Evolutionary conservation across 768 basidiomycete genomes (phyloP), one percentile per base, ranked within the genome.

Genomic region (Calocera cornea): DNA sequence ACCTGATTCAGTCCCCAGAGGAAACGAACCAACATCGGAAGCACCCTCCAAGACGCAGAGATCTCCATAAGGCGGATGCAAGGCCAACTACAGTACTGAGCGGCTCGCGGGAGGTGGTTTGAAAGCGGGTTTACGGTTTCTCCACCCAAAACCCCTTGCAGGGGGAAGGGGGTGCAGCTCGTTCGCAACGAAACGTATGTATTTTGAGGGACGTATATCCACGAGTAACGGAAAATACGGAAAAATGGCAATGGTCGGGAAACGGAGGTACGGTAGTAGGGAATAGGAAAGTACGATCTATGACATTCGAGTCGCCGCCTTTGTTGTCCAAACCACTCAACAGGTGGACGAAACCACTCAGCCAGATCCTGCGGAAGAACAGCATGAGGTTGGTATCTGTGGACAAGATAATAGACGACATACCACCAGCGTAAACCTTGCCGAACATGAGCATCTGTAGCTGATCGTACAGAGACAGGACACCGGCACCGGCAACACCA

Each of bases 401-500:
- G 34, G 27, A n/a, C 38, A 65, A 11, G n/a, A 44, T 29, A 24
- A 17, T 64, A n/a, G n/a, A 29, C 40, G n/a, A 78, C 81, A 69
- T 78, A 87, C 90, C 92, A 82, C 92, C 94, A 72, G 93, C 88
- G 90, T 98, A 97, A 80, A 97, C 95, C 86, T 95, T 97, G 87
- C 95, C 94, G 81, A 98, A 97, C 84, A 95, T 79, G 73, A 92
- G 78, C 78, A 92, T 83, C 79, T 98, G 95, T 76, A 97, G 87
- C 83, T 98, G 95, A 87, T 98, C 97, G 82, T 98, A 98, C 70
- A 98, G 83, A 65, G 97, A 97, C 77, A 99, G 80, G 74, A 98
- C 97, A 92, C 95, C 95, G 79, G 95, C 95, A 83, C 97, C 97
- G 77, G 97, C 95, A 77, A 99, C 93, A 86, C 95, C 95, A 87